Evolutionary conservation across 116 monocot genomes (phyloP).

Genomic region (Iris pallida): DNA sequence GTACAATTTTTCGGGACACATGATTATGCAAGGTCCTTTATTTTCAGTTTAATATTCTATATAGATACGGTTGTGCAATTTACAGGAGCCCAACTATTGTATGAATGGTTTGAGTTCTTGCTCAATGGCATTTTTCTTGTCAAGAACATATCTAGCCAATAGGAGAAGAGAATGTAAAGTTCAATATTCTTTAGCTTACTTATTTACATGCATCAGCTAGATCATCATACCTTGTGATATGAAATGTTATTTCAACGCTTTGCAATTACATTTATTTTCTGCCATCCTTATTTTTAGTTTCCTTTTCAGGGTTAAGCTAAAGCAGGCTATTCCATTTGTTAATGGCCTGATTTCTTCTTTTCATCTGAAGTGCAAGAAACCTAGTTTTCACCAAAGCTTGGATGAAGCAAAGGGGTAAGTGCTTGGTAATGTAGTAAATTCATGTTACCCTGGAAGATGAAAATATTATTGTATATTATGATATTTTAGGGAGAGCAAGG

Average conservation of each 20-base stretch:
- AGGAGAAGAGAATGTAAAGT: no score
- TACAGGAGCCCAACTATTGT: no score
- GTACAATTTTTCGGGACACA: slow-evolving; percentile 98
- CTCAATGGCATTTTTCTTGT: neutral
- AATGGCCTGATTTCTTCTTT: slow-evolving; percentile 75
- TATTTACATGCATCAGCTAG: neutral
- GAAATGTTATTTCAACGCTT: neutral
- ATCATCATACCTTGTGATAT: neutral
- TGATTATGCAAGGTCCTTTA: slow-evolving; percentile 89
- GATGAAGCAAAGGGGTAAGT: slow-evolving; percentile 89
- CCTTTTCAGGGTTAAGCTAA: slow-evolving; percentile 66
- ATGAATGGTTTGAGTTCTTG: neutral
- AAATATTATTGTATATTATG: no score
- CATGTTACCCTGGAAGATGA: no score
- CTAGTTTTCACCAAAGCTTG: slow-evolving; percentile 62
- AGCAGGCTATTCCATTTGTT: slow-evolving; percentile 79
- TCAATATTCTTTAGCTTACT: no score
- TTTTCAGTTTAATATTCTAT: neutral
- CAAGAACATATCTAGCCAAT: no score
- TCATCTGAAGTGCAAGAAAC: slow-evolving; percentile 90
- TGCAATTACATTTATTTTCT: neutral
- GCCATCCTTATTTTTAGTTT: neutral
- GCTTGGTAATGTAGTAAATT: neutral
- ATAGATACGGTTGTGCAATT: no score
- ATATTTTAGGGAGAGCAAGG: no score